Base-by-base conservation (phyloP, 257 asterid genomes). In the Cruciata laevipes region DNA sequence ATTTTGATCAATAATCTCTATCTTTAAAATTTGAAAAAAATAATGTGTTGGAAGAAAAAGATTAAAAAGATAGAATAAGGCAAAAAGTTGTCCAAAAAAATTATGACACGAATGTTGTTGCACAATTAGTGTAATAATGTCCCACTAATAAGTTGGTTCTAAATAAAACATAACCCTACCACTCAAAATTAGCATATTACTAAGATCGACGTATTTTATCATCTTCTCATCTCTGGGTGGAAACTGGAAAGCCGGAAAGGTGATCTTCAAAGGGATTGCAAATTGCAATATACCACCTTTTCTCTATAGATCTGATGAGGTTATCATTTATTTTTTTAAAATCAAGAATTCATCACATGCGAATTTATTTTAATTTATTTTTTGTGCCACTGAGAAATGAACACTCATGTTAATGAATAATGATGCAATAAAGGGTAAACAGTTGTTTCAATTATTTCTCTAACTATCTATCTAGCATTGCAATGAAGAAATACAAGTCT, bases 71-170 rank as follows among this genome's bases (percentile, higher is more conserved):
- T 37, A 13, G 49, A 40, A 14, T 47, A 1, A 0, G 13, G 10
- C 8, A 49, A 63, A 62, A 71, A 71, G 63, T 21, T 67, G 5
- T 66, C 64, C 24, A 33, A 67, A 12, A 61, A 33, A 18, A 61
- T 49, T 10, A 68, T 67, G 66, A 65, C 70, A 53, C 31, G 55
- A 12, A 18, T 17, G 37, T 66, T 49, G 6, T 58, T 49, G 56
- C 37, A 47, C 30, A 47, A 37, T 61, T 61, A 16, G 8, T 59
- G 32, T 60, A 31, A 61, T 65, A 73, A 47, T 47, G 82, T 66
- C 73, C 76, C 77, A 71, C 71, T 78, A 56, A 75, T 78, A 56
- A 75, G 13, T 67, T 17, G 66, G 70, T 71, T 55, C 61, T 31
- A 70, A 33, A 62, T 33, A 61, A 20, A 53, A 53, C 60, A 6